phyloP scores from a whole-genome alignment of 768 basidiomycete species.

The Lentinula detonsa region DNA sequence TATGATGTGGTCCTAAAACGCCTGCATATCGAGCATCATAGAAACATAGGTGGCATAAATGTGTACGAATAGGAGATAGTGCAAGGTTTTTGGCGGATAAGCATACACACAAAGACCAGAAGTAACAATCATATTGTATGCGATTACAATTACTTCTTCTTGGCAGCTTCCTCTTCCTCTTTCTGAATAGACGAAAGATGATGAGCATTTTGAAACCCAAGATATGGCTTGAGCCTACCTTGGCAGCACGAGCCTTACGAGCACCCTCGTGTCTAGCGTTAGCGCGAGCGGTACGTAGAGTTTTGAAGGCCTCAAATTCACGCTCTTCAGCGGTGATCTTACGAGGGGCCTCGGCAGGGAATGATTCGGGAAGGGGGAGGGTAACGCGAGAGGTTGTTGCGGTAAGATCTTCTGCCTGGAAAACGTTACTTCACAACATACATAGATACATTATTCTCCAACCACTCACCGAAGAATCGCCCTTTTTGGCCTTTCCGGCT shows the following conservation, averaged over 20 bases:
- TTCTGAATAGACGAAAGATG: constrained; percentile 41
- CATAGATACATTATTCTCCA: background rate
- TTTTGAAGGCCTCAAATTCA: constrained; percentile 80
- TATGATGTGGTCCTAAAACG: background rate
- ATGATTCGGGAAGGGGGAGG: constrained; percentile 62
- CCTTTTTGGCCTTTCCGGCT: constrained; percentile 91
- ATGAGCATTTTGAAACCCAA: constrained; percentile 4
- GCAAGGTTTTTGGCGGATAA: constrained; percentile 31
- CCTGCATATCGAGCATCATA: constrained; percentile 23
- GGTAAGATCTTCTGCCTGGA: constrained; percentile 76
- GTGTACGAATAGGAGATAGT: constrained; percentile 19
- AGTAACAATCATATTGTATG: constrained; percentile 16
- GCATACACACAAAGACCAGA: constrained; percentile 12
- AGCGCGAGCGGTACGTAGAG: constrained; percentile 82
- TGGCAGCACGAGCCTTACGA: constrained; percentile 80
- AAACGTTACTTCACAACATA: constrained; percentile 9
- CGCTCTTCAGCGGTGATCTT: constrained; percentile 90
- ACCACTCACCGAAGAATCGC: constrained; percentile 77
- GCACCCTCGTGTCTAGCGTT: constrained; percentile 79
- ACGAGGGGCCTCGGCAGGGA: constrained; percentile 78
- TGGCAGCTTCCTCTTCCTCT: constrained; percentile 87
- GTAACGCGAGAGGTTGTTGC: constrained; percentile 66
- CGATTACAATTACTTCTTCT: constrained; percentile 63
- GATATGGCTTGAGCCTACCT: constrained; percentile 47
- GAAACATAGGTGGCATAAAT: constrained; percentile 19